These are phyloP conservation scores for Sarocladium oryzae DNA, from an alignment of 2,329 filamentous ascomycete genomes.

Conservation along the genomic window DNA sequence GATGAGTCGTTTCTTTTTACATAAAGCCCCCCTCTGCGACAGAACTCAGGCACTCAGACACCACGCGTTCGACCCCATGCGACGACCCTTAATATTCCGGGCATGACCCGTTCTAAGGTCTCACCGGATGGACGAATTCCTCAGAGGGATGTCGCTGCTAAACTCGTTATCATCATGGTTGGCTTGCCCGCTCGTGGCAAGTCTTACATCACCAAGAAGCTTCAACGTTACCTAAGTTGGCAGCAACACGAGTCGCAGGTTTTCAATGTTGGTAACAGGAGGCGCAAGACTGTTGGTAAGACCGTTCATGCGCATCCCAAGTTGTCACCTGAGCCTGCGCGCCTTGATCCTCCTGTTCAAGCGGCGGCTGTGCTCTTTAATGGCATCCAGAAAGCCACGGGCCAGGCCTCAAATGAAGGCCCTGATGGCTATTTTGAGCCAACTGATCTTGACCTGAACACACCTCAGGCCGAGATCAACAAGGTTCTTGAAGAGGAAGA, in stretches of 20 bases:
- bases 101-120: conserved; percentile 89
- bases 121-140: conserved; percentile 94
- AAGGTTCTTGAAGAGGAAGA: neutral
- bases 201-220: conserved; percentile 98
- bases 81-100: conserved; percentile 93
- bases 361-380: conserved; percentile 51
- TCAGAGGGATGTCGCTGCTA: conserved; percentile 87
- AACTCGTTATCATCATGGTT: conserved; percentile 98
- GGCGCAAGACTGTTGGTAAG: conserved; percentile 68
- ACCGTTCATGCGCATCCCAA: conserved; percentile 28
- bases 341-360: conserved; percentile 40
- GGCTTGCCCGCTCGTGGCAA: conserved; percentile 92
- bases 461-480: neutral
- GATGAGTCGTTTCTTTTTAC: too few relatives aligned
- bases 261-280: conserved; percentile 93
- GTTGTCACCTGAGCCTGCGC: conserved; percentile 26
- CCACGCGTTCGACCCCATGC: conserved; percentile 75
- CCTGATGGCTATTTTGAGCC: conserved; percentile 32
- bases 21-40: conserved; percentile 57
- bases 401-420: conserved; percentile 21
- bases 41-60: conserved; percentile 70
- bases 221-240: conserved; percentile 93
- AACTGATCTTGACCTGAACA: conserved; percentile 18
- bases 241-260: conserved; percentile 92
- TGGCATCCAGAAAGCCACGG: conserved; percentile 34